Evolutionary conservation across 495 filamentous ascomycete species (phyloP), one percentile per base, ranked within the genome.

Genomic region (Penicillium nucicola): DNA sequence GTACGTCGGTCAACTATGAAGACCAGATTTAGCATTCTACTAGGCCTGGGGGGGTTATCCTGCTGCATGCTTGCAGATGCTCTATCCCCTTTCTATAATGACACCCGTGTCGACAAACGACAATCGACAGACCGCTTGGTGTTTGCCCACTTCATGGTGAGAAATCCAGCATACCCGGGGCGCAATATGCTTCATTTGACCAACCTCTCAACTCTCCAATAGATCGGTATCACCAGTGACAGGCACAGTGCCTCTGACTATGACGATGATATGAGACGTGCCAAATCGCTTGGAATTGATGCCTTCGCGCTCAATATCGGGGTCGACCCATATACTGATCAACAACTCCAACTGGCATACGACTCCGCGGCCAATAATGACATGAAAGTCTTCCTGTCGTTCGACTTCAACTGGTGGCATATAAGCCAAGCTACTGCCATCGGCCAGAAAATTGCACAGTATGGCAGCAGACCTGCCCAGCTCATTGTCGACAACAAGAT

Each of bases 251-350:
- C 78, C 1, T 62, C 69, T 7, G 80, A 82, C 59, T 82, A 75
- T 49, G 77, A 83, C 40, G 71, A 70, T 28, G 80, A 85, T 52
- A 83, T 84, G 74, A 60, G 69, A 33, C 71, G 70, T 4, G 80
- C 81, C 12, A 74, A 80, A 52, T 61, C 66, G 8, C 62, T 74
- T 12, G 78, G 80, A 12, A 82, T 84, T 53, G 80, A 84, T 51
- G 79, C 80, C 13, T 84, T 84, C 57, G 81, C 78, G 2, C 68
- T 83, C 38, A 84, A 83, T 55, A 80, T 83, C 34, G 81, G 76
- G 5, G 63, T 71, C 0, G 77, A 82, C 32, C 54, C 64, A 0
- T 80, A 75, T 50, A 82, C 75, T 3, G 74, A 81, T 34, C 56
- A 67, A 5, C 78, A 83, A 56, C 71, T 85, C 2, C 64, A 65